These are phyloP conservation scores for Agapanthus africanus DNA, from an alignment of 106 monocot species.

Conservation along the genomic window DNA sequence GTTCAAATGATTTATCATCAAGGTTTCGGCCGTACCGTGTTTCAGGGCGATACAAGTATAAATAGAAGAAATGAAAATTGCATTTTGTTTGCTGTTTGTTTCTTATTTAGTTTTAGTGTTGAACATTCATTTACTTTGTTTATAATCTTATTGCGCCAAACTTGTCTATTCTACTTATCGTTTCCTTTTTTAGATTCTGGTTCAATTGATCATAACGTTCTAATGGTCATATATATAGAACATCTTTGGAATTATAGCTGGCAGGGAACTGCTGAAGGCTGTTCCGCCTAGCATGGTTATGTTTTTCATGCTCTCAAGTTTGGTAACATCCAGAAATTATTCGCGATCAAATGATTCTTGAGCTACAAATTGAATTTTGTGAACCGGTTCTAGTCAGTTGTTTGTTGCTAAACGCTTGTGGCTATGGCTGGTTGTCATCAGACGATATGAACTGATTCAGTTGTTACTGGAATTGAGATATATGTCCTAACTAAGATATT, in stretches of 20 bases:
- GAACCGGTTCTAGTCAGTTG: neutral
- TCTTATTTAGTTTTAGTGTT: neutral
- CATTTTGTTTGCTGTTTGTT: neutral
- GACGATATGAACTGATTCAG: neutral
- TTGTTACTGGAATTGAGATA: neutral
- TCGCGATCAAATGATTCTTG: neutral
- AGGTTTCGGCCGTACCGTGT: neutral
- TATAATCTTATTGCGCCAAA: neutral
- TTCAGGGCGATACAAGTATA: neutral
- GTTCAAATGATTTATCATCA: neutral
- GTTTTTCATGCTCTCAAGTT: neutral
- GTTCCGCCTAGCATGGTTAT: slow-evolving; percentile 1
- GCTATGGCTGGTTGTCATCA: neutral
- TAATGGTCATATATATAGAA: neutral
- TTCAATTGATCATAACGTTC: neutral
- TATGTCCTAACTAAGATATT: neutral
- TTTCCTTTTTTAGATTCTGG: neutral
- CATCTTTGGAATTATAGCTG: neutral
- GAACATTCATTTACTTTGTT: neutral
- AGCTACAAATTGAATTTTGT: neutral
- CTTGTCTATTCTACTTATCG: neutral
- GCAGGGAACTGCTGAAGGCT: neutral
- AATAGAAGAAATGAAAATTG: too few species aligned
- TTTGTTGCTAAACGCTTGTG: neutral
- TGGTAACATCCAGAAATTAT: neutral